These are phyloP conservation scores for Colletotrichum incanum DNA, from an alignment of 2,329 filamentous ascomycete species.

Conservation along the genomic window DNA sequence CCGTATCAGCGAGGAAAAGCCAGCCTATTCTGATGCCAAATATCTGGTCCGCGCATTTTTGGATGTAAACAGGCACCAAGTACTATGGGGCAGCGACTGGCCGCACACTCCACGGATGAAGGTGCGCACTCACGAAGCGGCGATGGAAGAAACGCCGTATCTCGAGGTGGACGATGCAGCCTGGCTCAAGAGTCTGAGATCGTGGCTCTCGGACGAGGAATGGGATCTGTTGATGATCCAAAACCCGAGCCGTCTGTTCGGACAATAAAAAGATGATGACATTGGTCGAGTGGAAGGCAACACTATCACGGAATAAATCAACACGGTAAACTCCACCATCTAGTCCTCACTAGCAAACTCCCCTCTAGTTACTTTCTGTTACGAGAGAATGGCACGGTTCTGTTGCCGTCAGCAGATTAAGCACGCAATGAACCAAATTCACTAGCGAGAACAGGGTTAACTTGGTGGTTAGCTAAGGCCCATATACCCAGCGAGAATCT, in stretches of 20 bases:
- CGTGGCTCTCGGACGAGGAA: conserved; percentile 47
- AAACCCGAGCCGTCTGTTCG: conserved; percentile 26
- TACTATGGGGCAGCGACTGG: conserved; percentile 59
- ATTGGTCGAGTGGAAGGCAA: neutral
- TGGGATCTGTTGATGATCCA: conserved; percentile 46
- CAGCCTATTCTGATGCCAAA: conserved; percentile 51
- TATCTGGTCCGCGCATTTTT: conserved; percentile 51
- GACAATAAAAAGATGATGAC: neutral
- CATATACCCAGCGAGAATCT: neutral
- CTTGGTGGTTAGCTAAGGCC: neutral
- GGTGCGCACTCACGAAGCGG: conserved; percentile 52
- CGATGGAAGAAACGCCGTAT: conserved; percentile 50
- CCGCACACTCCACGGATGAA: conserved; percentile 57
- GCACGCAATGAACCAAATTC: neutral
- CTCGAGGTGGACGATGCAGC: conserved; percentile 47
- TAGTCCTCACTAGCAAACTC: no score
- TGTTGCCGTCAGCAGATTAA: neutral
- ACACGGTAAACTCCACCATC: no score
- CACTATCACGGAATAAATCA: neutral
- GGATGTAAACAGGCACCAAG: conserved; percentile 50
- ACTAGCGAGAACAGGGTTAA: neutral
- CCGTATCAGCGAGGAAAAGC: conserved; percentile 50
- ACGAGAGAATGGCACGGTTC: neutral
- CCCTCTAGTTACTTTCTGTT: neutral
- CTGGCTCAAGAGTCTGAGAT: conserved; percentile 46